Conservation (phyloP, 73 alveolate genomes). For the Stentor roeselii region DNA sequence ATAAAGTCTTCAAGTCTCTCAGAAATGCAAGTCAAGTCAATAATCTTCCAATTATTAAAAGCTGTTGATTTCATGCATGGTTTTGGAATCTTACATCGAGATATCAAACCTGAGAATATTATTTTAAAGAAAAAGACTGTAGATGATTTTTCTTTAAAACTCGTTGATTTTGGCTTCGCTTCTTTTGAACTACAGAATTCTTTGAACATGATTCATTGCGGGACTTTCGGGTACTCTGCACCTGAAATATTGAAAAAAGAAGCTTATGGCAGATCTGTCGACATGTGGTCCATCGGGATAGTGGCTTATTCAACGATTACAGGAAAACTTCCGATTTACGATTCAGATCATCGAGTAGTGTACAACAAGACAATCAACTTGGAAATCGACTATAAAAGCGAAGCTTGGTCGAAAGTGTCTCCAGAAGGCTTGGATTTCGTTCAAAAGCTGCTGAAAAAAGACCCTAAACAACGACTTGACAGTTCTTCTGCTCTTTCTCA, state of each 20-base stretch:
- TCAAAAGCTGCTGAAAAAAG: neutral
- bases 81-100: conserved; percentile 50
- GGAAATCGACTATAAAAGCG: neutral
- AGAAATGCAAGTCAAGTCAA: conserved; percentile 30
- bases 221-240: conserved; percentile 36
- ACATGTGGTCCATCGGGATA: conserved; percentile 44
- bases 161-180: conserved; percentile 56
- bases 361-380: conserved; percentile 8
- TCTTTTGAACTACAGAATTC: neutral
- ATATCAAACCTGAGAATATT: conserved; percentile 59
- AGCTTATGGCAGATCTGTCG: conserved; percentile 41
- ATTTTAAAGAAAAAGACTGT: conserved; percentile 33
- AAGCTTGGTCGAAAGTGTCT: neutral
- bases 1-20: conserved; percentile 28
- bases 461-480: neutral
- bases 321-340: conserved; percentile 50
- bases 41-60: conserved; percentile 41
- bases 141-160: conserved; percentile 36
- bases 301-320: conserved; percentile 36
- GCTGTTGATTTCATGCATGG: conserved; percentile 45
- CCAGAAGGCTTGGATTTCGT: neutral
- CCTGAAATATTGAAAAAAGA: conserved; percentile 29
- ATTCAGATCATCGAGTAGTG: neutral
- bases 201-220: conserved; percentile 30
- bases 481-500: neutral